These are phyloP conservation scores for Rhodotorula sp. DNA, from an alignment of 1,284 basidiomycete genomes.

Conservation along the genomic window DNA sequence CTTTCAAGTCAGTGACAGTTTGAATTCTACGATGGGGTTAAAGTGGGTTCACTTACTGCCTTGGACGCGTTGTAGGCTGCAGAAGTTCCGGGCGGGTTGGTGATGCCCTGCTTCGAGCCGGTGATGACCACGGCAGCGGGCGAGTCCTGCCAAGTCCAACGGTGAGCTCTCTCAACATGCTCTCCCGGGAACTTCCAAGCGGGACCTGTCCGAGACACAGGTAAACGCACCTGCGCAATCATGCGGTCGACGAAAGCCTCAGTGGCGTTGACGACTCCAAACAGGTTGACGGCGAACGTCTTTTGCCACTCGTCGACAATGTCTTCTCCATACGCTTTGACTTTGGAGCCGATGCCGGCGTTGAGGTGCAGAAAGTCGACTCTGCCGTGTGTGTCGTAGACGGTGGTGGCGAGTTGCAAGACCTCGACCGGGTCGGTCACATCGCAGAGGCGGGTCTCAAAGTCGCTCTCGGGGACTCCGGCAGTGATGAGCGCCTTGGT, in stretches of 20 bases:
- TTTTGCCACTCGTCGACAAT: conserved; percentile 35
- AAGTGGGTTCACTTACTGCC: conserved; percentile 5
- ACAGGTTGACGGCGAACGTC: conserved; percentile 40
- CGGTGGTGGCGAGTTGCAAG: conserved; percentile 27
- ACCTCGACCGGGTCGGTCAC: conserved; percentile 32
- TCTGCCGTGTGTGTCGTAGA: conserved; percentile 26
- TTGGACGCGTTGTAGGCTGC: conserved; percentile 42
- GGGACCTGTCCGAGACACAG: background rate
- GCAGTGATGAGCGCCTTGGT: conserved; percentile 2
- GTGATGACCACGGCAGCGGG: conserved; percentile 41
- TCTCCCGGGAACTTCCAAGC: too few relatives aligned
- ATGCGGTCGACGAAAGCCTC: conserved; percentile 42
- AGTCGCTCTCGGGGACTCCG: conserved; percentile 22
- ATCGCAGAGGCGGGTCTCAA: conserved; percentile 31
- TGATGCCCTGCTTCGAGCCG: conserved; percentile 44
- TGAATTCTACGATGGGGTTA: background rate
- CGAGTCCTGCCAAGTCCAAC: conserved; percentile 6
- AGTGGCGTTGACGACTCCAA: conserved; percentile 41
- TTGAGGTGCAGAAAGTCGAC: conserved; percentile 43
- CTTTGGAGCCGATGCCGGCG: conserved; percentile 28
- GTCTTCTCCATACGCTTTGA: conserved; percentile 27
- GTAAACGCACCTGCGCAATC: conserved; percentile 28
- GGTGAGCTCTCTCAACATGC: background rate
- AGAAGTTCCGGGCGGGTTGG: conserved; percentile 40
- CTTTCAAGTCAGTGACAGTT: background rate